phyloP scores from a whole-genome alignment of 176 grass and related monocot genomes.

The Panicum miliaceum region DNA sequence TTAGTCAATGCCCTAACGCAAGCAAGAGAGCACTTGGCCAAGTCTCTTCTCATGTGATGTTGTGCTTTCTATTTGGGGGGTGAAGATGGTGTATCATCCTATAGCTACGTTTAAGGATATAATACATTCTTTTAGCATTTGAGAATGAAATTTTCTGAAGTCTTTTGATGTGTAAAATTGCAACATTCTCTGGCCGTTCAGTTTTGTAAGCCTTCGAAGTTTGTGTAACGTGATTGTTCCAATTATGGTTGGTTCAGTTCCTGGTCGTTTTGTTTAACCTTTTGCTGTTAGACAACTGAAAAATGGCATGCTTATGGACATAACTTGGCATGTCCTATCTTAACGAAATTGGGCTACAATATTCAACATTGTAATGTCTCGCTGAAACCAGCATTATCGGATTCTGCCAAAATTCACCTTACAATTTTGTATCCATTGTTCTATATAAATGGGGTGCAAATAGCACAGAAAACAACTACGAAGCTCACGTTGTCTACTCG shows the following conservation, averaged over 20 bases:
- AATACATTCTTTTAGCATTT: conserved; percentile 27
- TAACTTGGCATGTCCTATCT: not conserved
- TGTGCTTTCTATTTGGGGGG: not conserved
- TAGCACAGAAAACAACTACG: not conserved
- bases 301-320: not conserved
- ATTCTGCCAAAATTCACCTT: conserved; percentile 22
- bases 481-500: conserved; percentile 9
- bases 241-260: conserved; percentile 21
- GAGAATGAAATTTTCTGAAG: conserved; percentile 19
- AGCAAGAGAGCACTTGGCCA: conserved; percentile 88
- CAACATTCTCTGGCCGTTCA: conserved; percentile 25
- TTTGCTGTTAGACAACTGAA: not conserved
- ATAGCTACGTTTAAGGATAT: not conserved
- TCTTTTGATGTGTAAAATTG: conserved; percentile 34
- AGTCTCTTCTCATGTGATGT: conserved; percentile 93
- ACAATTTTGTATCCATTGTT: conserved; percentile 20
- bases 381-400: not conserved
- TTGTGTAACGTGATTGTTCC: conserved; percentile 11
- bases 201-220: conserved; percentile 30
- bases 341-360: not conserved
- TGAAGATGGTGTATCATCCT: conserved; percentile 1
- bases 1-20: conserved; percentile 83
- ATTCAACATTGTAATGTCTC: not conserved
- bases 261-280: not conserved
- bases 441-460: not conserved